Conservation (phyloP, 345 rosid species). For the Syzygium jambos region DNA sequence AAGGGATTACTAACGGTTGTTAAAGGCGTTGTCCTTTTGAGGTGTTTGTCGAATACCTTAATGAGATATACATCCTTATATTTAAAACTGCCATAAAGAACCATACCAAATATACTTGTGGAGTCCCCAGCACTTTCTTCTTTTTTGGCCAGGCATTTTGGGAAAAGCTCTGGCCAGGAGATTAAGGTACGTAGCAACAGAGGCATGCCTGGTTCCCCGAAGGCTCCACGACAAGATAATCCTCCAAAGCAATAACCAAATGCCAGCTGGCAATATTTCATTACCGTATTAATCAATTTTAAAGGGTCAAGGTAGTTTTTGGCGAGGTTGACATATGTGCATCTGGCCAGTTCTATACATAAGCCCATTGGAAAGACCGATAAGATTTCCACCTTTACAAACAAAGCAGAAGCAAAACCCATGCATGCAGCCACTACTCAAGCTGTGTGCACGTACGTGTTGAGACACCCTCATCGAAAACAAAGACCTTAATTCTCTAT, state of each 20-base stretch:
- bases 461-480: background rate
- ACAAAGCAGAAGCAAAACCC: background rate
- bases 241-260: background rate
- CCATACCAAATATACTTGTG: background rate
- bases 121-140: background rate
- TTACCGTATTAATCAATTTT: no score
- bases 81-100: background rate
- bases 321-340: background rate
- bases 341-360: background rate
- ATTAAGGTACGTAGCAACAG: background rate
- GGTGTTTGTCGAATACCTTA: background rate
- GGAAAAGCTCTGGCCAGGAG: background rate
- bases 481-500: background rate
- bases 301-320: background rate
- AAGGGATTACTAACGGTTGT: background rate
- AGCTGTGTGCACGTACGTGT: background rate
- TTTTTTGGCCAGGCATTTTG: background rate
- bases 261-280: background rate
- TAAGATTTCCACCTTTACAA: background rate
- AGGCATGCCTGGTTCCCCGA: background rate
- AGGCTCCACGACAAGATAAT: background rate
- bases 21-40: background rate
- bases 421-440: background rate
- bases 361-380: background rate
- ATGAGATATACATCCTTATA: background rate